Evolutionary conservation across 345 rosid genomes (phyloP).

Genomic region (Bruguiera gymnorhiza): DNA sequence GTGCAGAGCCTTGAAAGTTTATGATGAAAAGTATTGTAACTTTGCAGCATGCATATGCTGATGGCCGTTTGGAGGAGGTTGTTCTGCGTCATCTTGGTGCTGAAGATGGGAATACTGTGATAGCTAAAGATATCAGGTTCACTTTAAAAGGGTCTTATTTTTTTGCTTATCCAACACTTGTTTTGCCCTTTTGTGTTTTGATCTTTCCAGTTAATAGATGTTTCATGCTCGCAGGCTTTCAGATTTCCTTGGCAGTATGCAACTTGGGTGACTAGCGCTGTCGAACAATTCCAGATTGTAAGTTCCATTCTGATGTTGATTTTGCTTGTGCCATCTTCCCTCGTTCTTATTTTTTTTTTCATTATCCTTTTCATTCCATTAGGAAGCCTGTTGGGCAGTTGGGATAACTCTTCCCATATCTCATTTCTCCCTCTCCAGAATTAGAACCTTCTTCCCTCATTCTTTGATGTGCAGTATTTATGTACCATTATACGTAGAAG

Average conservation of each 20-base stretch:
- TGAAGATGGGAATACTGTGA: conserved; percentile 59
- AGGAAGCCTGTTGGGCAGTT: too few species aligned
- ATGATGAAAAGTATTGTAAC: conserved; percentile 12
- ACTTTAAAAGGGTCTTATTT: neutral
- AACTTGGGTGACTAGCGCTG: conserved; percentile 19
- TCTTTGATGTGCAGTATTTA: too few species aligned
- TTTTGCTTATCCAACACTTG: neutral
- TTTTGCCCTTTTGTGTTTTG: neutral
- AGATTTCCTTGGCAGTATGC: conserved; percentile 55
- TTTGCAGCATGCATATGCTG: conserved; percentile 70
- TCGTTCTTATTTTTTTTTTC: neutral
- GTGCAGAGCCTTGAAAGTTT: neutral
- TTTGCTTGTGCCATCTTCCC: neutral
- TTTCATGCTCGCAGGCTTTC: conserved; percentile 52
- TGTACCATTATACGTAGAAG: too few species aligned
- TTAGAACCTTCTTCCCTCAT: too few species aligned
- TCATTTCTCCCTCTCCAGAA: too few species aligned
- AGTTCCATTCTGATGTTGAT: neutral
- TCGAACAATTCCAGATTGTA: conserved; percentile 7
- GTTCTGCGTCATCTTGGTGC: conserved; percentile 65
- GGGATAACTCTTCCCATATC: too few species aligned
- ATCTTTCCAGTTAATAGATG: neutral
- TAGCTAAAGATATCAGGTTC: conserved; percentile 58
- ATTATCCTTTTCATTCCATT: too few species aligned
- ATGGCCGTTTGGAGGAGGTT: conserved; percentile 74